A percentile compares a stretch with the other conserved stretches of the same genome.
Evolutionary conservation across 805 yeast species (phyloP).

Genomic region (Peterozyma toletana): DNA sequence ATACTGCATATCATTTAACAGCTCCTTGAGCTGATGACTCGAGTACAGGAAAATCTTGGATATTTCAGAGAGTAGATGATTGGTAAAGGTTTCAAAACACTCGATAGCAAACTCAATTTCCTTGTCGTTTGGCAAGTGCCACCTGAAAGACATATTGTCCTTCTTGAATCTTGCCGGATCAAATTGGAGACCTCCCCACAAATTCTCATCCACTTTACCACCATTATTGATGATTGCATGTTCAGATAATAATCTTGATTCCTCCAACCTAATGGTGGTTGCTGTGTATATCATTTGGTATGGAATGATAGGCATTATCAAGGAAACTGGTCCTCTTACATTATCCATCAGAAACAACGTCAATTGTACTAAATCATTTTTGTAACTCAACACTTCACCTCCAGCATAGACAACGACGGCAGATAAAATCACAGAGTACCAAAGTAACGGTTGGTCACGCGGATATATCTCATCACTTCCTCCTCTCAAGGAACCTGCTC

Average conservation of each 20-base stretch:
- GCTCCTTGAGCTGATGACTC: background rate
- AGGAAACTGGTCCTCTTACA: slow-evolving; percentile 61
- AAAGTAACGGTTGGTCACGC: slow-evolving; percentile 69
- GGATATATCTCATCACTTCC: slow-evolving; percentile 54
- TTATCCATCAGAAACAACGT: slow-evolving; percentile 33
- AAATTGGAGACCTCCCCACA: slow-evolving; percentile 76
- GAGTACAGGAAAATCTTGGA: slow-evolving; percentile 16
- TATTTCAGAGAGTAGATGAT: slow-evolving; percentile 35
- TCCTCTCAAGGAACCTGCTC: slow-evolving; percentile 70
- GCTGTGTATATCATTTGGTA: slow-evolving; percentile 57
- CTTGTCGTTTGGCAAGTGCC: slow-evolving; percentile 63
- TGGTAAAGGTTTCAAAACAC: slow-evolving; percentile 43
- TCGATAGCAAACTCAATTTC: slow-evolving; percentile 59
- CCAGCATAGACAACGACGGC: slow-evolving; percentile 69
- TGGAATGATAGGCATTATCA: slow-evolving; percentile 50
- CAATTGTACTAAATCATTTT: slow-evolving; percentile 38
- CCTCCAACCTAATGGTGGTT: slow-evolving; percentile 52
- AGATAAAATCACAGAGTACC: slow-evolving; percentile 64
- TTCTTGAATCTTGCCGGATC: slow-evolving; percentile 38
- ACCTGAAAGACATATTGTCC: slow-evolving; percentile 48
- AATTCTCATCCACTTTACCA: slow-evolving; percentile 31
- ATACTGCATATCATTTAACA: background rate
- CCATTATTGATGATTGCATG: slow-evolving; percentile 28
- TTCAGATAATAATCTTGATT: slow-evolving; percentile 46
- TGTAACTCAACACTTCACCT: slow-evolving; percentile 33